Percentiles rank a stretch among this genome's conserved stretches.
Conservation (phyloP, 2,329 filamentous ascomycete species). For the Aspergillus thermomutatus region DNA sequence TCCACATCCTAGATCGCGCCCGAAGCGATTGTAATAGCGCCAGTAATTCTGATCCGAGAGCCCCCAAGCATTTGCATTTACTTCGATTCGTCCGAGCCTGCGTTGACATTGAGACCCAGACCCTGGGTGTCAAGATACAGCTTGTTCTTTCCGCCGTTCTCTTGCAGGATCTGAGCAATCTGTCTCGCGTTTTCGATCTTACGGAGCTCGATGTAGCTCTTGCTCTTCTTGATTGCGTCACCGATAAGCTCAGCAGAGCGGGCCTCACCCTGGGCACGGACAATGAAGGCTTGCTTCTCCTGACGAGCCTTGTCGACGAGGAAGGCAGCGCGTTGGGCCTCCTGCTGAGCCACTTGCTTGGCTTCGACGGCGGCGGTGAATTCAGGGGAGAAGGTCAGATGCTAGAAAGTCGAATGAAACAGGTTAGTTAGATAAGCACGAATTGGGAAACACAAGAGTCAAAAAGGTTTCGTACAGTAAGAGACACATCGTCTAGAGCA, state of each 20-base stretch:
- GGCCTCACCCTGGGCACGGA: constrained; percentile 97
- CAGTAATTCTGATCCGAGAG: constrained; percentile 6
- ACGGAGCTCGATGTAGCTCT: constrained; percentile 92
- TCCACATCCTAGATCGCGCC: constrained; percentile 16
- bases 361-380: constrained; percentile 68
- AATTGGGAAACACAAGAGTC: background rate
- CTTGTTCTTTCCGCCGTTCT: constrained; percentile 83
- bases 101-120: constrained; percentile 79
- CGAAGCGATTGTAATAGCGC: constrained; percentile 21
- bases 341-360: constrained; percentile 74
- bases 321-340: constrained; percentile 95
- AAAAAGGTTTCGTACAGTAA: constrained; percentile 64
- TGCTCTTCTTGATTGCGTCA: constrained; percentile 99
- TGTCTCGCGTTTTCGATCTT: constrained; percentile 94
- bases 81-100: constrained; percentile 28
- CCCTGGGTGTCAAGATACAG: constrained; percentile 89
- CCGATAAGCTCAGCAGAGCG: constrained; percentile 96
- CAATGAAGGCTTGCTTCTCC: constrained; percentile 98
- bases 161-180: constrained; percentile 85
- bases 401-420: constrained; percentile 37
- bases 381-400: constrained; percentile 66
- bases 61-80: constrained; percentile 20
- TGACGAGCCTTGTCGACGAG: constrained; percentile 98
- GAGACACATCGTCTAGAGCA: constrained; percentile 90
- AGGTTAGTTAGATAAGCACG: constrained; percentile 1